A percentile compares a stretch with the other conserved stretches of the same genome.
Evolutionary conservation across 108 stramenopile genomes (phyloP).

Genomic region (Nitzschia inconspicua): DNA sequence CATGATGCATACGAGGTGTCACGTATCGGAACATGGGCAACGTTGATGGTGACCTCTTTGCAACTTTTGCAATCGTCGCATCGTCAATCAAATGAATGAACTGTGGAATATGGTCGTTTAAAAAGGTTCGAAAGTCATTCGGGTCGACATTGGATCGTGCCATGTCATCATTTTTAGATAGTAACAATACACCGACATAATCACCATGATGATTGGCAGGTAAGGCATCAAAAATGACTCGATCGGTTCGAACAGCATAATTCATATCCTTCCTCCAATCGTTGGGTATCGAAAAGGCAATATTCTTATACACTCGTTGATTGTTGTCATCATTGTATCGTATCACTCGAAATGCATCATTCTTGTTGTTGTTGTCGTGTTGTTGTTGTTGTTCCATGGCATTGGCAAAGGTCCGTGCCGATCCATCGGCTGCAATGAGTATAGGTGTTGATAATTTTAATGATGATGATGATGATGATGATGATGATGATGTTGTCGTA

Average conservation of each 20-base stretch:
- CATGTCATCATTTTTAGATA: constrained; percentile 62
- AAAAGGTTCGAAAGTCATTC: constrained; percentile 41
- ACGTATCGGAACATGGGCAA: constrained; percentile 85
- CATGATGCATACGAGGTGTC: constrained; percentile 71
- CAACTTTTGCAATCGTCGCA: constrained; percentile 53
- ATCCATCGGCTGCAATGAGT: constrained; percentile 74
- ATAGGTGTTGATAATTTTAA: constrained; percentile 37
- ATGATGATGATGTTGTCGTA: constrained; percentile 5
- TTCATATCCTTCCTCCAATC: constrained; percentile 80
- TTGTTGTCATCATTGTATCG: constrained; percentile 64
- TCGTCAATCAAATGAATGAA: constrained; percentile 69
- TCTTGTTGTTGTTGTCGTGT: constrained; percentile 29
- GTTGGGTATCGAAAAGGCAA: constrained; percentile 67
- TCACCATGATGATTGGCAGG: constrained; percentile 69
- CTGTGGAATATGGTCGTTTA: constrained; percentile 77
- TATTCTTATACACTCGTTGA: constrained; percentile 79
- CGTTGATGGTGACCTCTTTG: constrained; percentile 60
- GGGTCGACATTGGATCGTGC: constrained; percentile 55
- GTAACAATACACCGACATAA: constrained; percentile 80
- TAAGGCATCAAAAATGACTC: constrained; percentile 77
- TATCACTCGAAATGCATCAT: constrained; percentile 53
- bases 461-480: constrained; percentile 30
- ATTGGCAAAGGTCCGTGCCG: constrained; percentile 64
- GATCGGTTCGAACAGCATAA: constrained; percentile 70
- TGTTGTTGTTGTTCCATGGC: constrained; percentile 54